Percentiles rank a stretch among this genome's conserved stretches.
These are phyloP conservation scores for Linnemannia hyalina DNA, from an alignment of 192 early-diverging fungal genomes.

Conservation along the genomic window DNA sequence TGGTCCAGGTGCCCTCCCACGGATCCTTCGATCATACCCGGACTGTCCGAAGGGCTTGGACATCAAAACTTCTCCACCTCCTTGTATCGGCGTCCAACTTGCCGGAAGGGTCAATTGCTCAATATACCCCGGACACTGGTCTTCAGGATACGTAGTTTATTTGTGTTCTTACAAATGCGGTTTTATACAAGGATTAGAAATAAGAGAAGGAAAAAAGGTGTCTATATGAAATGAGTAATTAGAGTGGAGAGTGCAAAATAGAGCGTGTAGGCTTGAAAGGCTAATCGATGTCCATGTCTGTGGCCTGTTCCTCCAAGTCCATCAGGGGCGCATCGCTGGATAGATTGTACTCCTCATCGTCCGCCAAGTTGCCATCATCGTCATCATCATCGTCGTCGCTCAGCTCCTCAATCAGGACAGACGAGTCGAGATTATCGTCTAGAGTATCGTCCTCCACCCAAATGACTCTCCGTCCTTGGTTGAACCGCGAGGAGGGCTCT, in stretches of 20 bases:
- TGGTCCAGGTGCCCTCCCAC: slow-evolving; percentile 3
- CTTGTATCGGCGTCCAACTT: background rate
- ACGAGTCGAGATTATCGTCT: background rate
- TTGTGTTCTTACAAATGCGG: background rate
- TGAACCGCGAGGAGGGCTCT: background rate
- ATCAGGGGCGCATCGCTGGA: slow-evolving; percentile 19
- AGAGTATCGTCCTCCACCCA: background rate
- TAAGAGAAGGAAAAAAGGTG: background rate
- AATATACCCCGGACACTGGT: no score
- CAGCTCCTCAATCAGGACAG: slow-evolving; percentile 25
- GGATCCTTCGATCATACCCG: background rate
- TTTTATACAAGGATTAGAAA: background rate
- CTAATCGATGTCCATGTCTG: slow-evolving; percentile 49
- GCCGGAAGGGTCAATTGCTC: background rate
- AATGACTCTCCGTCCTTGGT: background rate
- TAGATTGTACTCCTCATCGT: slow-evolving; percentile 24
- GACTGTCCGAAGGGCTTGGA: background rate
- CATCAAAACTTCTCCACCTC: background rate
- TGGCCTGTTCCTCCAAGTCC: slow-evolving; percentile 31
- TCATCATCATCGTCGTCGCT: slow-evolving; percentile 14
- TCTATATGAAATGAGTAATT: background rate
- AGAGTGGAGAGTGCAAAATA: background rate
- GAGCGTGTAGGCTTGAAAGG: background rate
- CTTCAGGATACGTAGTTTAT: background rate
- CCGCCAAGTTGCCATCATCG: slow-evolving; percentile 39